Conservation (phyloP, 495 filamentous ascomycete genomes). For the Neurospora sp. region DNA sequence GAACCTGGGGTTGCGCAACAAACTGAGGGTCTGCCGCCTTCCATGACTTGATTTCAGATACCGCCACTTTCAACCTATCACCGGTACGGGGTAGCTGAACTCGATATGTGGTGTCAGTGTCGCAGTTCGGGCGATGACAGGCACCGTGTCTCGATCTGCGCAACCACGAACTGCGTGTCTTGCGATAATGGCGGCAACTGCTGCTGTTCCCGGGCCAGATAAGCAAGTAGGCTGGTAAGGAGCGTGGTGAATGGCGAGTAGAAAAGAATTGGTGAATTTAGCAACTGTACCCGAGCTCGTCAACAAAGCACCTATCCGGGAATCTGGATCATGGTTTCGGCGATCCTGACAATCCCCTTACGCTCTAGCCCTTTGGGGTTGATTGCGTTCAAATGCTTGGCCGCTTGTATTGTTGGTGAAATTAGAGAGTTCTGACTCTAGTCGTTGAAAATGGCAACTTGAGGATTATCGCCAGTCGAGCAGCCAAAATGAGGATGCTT, state of each 20-base stretch:
- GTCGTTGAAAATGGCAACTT: background rate
- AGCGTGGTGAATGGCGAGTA: background rate
- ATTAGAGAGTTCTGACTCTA: background rate
- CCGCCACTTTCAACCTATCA: background rate
- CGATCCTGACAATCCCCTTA: background rate
- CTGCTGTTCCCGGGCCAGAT: background rate
- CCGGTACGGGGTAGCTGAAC: background rate
- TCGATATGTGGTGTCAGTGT: conserved; percentile 4
- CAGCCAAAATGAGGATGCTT: background rate
- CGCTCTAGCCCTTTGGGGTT: background rate
- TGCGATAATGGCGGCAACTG: conserved; percentile 5
- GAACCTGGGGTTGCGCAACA: conserved; percentile 1
- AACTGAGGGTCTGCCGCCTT: conserved; percentile 4
- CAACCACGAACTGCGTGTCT: conserved; percentile 5
- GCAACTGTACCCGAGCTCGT: background rate
- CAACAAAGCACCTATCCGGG: background rate
- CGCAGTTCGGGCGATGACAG: conserved; percentile 20
- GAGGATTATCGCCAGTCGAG: background rate
- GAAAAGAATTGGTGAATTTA: background rate
- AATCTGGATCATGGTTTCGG: background rate
- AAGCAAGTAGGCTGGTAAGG: background rate
- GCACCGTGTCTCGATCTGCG: conserved; percentile 17
- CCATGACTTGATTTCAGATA: background rate
- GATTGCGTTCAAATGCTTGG: background rate
- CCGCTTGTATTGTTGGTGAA: background rate